Percentiles rank a stretch among this genome's conserved stretches.
These are phyloP conservation scores for Epichloe aotearoae DNA, from an alignment of 2,329 filamentous ascomycete species.

Conservation along the genomic window DNA sequence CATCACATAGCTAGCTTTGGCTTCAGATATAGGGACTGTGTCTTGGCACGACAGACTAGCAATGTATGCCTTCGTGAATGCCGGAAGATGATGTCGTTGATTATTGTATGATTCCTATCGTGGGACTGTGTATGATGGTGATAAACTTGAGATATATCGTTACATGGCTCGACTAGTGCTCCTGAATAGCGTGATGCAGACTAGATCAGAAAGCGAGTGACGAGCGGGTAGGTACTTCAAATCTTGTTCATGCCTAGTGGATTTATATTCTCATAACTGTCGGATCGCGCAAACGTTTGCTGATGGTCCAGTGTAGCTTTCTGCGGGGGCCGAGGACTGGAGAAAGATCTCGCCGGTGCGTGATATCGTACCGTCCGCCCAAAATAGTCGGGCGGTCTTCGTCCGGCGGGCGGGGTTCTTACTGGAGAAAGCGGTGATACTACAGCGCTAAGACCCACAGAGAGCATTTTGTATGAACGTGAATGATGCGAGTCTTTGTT, in stretches of 20 bases:
- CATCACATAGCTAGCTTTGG: not conserved
- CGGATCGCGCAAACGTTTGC: conserved; percentile 24
- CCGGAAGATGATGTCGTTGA: not conserved
- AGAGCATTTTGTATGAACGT: conserved; percentile 68
- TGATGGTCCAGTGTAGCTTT: conserved; percentile 28
- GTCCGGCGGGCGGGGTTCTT: conserved; percentile 24
- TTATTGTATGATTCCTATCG: not conserved
- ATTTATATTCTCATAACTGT: conserved; percentile 30
- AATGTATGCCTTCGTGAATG: not conserved
- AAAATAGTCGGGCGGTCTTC: conserved; percentile 42
- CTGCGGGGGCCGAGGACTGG: conserved; percentile 37
- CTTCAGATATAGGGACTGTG: not conserved
- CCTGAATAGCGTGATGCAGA: not conserved
- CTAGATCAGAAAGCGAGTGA: not conserved
- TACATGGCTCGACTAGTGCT: not conserved
- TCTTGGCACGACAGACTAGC: not conserved
- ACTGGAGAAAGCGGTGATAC: conserved; percentile 37
- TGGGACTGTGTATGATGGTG: not conserved
- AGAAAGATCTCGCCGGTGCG: conserved; percentile 41
- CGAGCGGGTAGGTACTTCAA: not conserved
- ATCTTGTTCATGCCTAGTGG: conserved; percentile 44
- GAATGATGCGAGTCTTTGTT: conserved; percentile 43
- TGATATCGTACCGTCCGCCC: conserved; percentile 41
- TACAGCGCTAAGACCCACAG: conserved; percentile 39
- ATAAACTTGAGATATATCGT: not conserved